phyloP scores from a whole-genome alignment of 1,284 basidiomycete species.

The Rhizoctonia solani region DNA sequence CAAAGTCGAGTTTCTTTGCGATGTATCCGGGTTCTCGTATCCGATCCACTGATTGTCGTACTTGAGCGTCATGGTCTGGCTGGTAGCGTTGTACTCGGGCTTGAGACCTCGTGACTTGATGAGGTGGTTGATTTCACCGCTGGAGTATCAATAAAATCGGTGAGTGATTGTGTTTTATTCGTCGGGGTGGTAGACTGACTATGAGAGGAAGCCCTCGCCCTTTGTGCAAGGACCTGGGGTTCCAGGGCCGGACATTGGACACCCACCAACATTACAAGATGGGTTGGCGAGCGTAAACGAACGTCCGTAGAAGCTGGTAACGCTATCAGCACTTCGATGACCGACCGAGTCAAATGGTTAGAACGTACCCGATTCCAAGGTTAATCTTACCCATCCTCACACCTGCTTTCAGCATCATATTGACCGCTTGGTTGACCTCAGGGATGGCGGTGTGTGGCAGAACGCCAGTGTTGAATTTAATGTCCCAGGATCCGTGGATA shows the following conservation, averaged over 20 bases:
- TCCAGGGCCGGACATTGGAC: constrained; percentile 24
- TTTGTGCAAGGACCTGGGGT: constrained; percentile 15
- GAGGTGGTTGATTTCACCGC: constrained; percentile 24
- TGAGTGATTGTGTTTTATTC: not conserved
- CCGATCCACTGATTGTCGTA: constrained; percentile 29
- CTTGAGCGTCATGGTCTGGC: constrained; percentile 23
- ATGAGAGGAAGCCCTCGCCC: constrained; percentile 1
- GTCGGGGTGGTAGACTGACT: not conserved
- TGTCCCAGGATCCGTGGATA: constrained; percentile 28
- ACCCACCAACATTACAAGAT: constrained; percentile 7
- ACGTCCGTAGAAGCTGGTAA: constrained; percentile 18
- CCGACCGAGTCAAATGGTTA: not conserved
- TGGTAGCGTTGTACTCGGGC: constrained; percentile 13
- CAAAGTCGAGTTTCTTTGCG: constrained; percentile 19
- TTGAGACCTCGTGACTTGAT: constrained; percentile 6
- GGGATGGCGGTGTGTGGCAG: constrained; percentile 18
- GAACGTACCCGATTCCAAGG: constrained; percentile 12
- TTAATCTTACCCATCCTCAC: constrained; percentile 16
- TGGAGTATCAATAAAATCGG: not conserved
- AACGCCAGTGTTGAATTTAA: constrained; percentile 29
- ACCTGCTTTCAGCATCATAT: constrained; percentile 27
- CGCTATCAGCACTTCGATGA: not conserved
- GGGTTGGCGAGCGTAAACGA: constrained; percentile 25
- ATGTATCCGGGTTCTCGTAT: constrained; percentile 24
- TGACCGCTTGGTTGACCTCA: constrained; percentile 16